These are phyloP conservation scores for Sporothrix luriei DNA, from an alignment of 2,329 filamentous ascomycete genomes.

Conservation along the genomic window DNA sequence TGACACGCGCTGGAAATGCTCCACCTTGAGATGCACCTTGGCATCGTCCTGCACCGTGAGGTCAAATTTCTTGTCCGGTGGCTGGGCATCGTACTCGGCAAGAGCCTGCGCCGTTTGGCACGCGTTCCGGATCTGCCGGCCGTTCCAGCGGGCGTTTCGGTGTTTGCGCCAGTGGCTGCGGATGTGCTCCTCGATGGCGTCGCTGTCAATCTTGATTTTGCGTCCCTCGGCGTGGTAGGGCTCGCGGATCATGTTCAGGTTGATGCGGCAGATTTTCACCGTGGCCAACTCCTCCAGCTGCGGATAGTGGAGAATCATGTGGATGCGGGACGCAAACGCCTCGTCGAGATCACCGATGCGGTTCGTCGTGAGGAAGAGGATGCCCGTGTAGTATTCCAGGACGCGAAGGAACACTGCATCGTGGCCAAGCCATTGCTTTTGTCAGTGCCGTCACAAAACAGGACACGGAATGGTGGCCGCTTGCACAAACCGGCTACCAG, in stretches of 20 bases:
- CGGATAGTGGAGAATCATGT: constrained; percentile 45
- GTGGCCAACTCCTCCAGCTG: constrained; percentile 37
- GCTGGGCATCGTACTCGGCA: constrained; percentile 3
- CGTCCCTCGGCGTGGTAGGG: background rate
- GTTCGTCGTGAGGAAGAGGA: constrained; percentile 38
- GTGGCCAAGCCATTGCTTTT: background rate
- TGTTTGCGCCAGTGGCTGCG: background rate
- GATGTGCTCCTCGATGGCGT: constrained; percentile 7
- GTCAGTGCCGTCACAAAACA: background rate
- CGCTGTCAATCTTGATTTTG: background rate
- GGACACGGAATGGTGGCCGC: too few species aligned
- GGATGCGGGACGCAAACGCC: constrained; percentile 45
- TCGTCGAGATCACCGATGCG: constrained; percentile 37
- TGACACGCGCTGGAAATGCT: constrained; percentile 30
- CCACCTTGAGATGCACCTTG: constrained; percentile 27
- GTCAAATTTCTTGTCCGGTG: constrained; percentile 3
- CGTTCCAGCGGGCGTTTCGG: background rate
- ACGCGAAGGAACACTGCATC: constrained; percentile 34
- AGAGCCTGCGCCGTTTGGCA: background rate
- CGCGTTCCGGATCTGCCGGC: constrained; percentile 4
- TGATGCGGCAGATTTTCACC: constrained; percentile 37
- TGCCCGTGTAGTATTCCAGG: constrained; percentile 37
- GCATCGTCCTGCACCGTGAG: constrained; percentile 16
- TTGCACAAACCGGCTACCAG: constrained; percentile 32
- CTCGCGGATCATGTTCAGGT: constrained; percentile 2